Evolutionary conservation across 306 rosid genomes (phyloP).

Genomic region (Purshia tridentata): DNA sequence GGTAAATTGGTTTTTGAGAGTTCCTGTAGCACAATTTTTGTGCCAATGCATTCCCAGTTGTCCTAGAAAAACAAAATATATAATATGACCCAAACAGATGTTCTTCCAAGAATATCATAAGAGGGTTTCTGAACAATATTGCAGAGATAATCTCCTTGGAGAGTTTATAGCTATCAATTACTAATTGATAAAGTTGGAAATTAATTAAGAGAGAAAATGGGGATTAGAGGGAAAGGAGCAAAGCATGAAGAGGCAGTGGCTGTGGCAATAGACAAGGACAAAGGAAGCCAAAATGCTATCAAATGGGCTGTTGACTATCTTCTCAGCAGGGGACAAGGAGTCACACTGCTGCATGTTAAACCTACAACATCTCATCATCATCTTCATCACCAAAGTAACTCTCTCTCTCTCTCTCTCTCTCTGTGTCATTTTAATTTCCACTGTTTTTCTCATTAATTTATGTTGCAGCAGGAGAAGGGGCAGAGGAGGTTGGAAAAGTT

Average conservation of each 20-base stretch:
- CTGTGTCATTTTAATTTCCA: not conserved
- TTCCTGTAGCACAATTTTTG: too few species aligned
- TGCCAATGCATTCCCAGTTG: too few species aligned
- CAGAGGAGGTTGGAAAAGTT: constrained; percentile 49
- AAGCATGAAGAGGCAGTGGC: constrained; percentile 62
- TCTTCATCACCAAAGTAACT: constrained; percentile 45
- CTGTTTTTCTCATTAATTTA: constrained; percentile 5
- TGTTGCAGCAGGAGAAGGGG: constrained; percentile 50
- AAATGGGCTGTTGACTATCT: constrained; percentile 89
- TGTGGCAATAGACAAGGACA: constrained; percentile 82
- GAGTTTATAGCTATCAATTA: too few species aligned
- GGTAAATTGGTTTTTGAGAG: too few species aligned
- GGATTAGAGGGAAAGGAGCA: constrained; percentile 33
- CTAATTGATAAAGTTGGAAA: too few species aligned
- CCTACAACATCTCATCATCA: constrained; percentile 41
- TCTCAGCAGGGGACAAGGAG: constrained; percentile 61
- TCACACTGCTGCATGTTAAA: constrained; percentile 63
- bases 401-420: not conserved
- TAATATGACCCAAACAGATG: too few species aligned
- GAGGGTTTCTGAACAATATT: too few species aligned
- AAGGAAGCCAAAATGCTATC: constrained; percentile 74
- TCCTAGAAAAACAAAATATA: too few species aligned
- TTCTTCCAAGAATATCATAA: too few species aligned
- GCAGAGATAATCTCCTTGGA: too few species aligned
- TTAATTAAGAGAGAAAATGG: constrained; percentile 29